Evolutionary conservation across 306 rosid genomes (phyloP), one percentile per base, ranked within the genome.

Genomic region (Sindora glabra): DNA sequence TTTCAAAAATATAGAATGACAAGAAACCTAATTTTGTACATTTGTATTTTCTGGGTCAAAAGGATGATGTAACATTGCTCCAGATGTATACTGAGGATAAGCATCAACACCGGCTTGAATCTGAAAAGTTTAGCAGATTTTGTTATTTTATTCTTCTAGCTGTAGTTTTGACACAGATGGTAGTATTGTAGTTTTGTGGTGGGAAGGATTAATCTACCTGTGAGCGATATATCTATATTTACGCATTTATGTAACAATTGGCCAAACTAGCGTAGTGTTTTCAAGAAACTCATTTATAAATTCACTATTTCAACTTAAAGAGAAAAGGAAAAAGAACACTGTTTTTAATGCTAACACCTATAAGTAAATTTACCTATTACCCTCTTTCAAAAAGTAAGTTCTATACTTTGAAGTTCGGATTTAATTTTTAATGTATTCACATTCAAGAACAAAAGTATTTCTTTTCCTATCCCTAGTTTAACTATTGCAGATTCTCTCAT

Each of bases 71-170:
- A 62, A 33, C 42, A 71, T 62, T 33, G 73, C 65, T 42, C 75
- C 67, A 53, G 82, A 54, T 10, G 57, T 75, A 58, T 69, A 66
- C 11, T 71, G 87, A 55, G 79, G 64, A 50, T 34, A 78, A 23
- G 63, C 73, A 34, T 78, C 87, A 62, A 52, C 76, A 41, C 64
- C 81, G 8, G 53, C 67, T 51, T 67, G 84, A 12, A 68, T 76
- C 90, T 80, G 85, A 68, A 76, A 65, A 40, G n/a, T 52, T 64
- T 14, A 15, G 41, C 39, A 49, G 24, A 57, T 39, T 37, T 34
- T 36, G 56, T 45, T 42, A 47, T 29, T 44, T 6, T 40, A 41
- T 40, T 8, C n/a, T 21, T 12, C 45, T 16, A 26, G 12, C n/a
- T 14, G 24, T 36, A 19, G 8, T 36, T 37, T 52, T 59, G 16